These are phyloP conservation scores for Cryomyces minteri DNA, from an alignment of 495 filamentous ascomycete genomes.

Conservation along the genomic window DNA sequence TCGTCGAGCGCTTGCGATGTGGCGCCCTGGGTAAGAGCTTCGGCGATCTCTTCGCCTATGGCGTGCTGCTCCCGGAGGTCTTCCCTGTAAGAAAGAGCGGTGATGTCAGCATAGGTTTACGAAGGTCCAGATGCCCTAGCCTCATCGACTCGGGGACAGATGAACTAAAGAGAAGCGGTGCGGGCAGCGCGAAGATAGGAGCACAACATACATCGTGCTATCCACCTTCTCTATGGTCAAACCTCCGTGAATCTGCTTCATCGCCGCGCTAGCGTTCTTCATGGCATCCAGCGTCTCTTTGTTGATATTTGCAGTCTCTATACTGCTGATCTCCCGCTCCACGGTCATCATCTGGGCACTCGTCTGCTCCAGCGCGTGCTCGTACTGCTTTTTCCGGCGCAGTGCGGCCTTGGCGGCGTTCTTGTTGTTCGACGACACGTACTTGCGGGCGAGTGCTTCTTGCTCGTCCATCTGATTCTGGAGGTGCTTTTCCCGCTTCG, in stretches of 20 bases:
- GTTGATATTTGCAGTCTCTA: conserved; percentile 98
- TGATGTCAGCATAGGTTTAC: no score
- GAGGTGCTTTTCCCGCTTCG: conserved; percentile 86
- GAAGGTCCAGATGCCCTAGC: not conserved
- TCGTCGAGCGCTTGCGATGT: conserved; percentile 54
- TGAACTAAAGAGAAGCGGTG: not conserved
- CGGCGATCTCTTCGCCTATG: conserved; percentile 79
- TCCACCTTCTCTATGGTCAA: conserved; percentile 89
- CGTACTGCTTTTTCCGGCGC: conserved; percentile 83
- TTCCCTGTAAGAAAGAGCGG: conserved; percentile 39
- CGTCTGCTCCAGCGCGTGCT: conserved; percentile 81
- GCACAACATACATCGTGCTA: conserved; percentile 64
- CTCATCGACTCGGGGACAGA: not conserved
- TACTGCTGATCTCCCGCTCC: conserved; percentile 88
- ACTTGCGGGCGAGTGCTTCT: conserved; percentile 78
- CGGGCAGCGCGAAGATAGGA: not conserved
- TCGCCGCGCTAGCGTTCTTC: conserved; percentile 72
- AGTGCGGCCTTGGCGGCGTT: conserved; percentile 82
- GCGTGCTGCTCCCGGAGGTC: conserved; percentile 81
- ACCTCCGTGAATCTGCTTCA: conserved; percentile 79
- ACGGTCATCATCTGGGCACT: conserved; percentile 74
- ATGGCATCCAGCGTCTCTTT: conserved; percentile 87
- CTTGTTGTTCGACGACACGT: conserved; percentile 75
- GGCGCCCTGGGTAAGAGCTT: conserved; percentile 56
- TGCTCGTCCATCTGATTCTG: conserved; percentile 87